Evolutionary conservation across 164 flowering plant species (phyloP), one percentile per base, ranked within the genome.

Genomic region (Vitis cinerea): DNA sequence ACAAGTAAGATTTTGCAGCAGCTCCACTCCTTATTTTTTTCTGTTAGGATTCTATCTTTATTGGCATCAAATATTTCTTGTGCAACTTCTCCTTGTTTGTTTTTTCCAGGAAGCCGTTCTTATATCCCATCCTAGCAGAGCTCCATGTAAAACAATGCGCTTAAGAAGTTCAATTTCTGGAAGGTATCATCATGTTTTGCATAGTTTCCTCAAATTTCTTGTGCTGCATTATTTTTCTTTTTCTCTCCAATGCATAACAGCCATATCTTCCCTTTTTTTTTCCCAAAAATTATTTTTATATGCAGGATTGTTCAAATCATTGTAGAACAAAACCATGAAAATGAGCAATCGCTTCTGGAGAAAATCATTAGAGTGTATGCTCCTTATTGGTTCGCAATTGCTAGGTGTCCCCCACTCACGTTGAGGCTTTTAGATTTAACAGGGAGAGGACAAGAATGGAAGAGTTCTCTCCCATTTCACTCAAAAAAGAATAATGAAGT

Each of bases 241-340:
- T 64, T 66, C 44, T 64, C 14, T 9, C 12, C 37, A 15, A 19
- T 30, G 51, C 14, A 15, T 54, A n/a, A 16, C 49, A 60, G 23
- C 17, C 12, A 23, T 4, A 67, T 50, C 15, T 14, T 53, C 47
- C 37, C 6, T 49, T 44, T 17, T 47, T 65, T 15, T 7, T 31
- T 14, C 27, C 70, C 16, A 7, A 50, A 59, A 44, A 30, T 52
- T 44, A 19, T 66, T 72, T 48, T 16, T 65, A 49, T 72, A 10
- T 80, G 75, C 94, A 94, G 99, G 94, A 72, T 87, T 63, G 94
- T 87, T 75, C 94, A 93, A 65, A 73, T 95, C 27, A 83, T 93
- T 79, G 80, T 93, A 64, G 99, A 91, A 58, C 96, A 95, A 66
- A 89, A 80, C 71, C 79, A 72, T 71, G 82, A 82, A 60, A 74